Evolutionary conservation across 257 asterid genomes (phyloP), one percentile per base, ranked within the genome.

Genomic region (Apocynum venetum): DNA sequence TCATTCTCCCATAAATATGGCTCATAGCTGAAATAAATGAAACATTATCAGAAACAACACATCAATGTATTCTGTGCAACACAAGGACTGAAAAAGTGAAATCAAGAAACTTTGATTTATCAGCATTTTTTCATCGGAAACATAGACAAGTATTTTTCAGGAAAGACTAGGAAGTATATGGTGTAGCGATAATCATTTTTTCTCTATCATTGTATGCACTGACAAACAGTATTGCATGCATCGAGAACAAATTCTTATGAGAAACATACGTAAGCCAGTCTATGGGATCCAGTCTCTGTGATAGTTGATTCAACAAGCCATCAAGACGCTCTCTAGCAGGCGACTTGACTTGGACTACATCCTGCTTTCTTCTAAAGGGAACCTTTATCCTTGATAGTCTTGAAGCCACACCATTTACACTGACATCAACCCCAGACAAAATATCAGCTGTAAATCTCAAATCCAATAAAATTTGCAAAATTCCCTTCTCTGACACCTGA

Each of bases 241-340:
- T 15, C 13, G 8, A 59, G 36, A 59, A 61, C 40, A 78, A 51
- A 75, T 38, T 71, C 31, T 15, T 38, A 53, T 52, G 48, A 81
- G 84, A 80, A 85, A 84, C 98, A 83, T 91, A 96, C 97, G 98
- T 96, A 80, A 90, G 97, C 99, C 99, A 96, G 79, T 96, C 98
- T 56, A 96, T 96, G 79, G 97, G 99, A 84, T 96, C 99, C 87
- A 96, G 83, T 76, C 85, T 89, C 66, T 90, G 91, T 53, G 97
- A 88, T 67, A 96, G 87, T 77, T 82, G 90, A 83, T 85, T 79
- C 40, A 89, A 82, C 90, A 91, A 82, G 84, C 80, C 82, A 74
- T 80, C 85, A 51, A 87, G 82, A 25, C 87, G 93, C 81, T 89
- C 97, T 80, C 87, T 85, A 57, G 80, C 78, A 69, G 84, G 82